phyloP scores from a whole-genome alignment of 1,139 yeast genomes.

The Pichia kudriavzevii region DNA sequence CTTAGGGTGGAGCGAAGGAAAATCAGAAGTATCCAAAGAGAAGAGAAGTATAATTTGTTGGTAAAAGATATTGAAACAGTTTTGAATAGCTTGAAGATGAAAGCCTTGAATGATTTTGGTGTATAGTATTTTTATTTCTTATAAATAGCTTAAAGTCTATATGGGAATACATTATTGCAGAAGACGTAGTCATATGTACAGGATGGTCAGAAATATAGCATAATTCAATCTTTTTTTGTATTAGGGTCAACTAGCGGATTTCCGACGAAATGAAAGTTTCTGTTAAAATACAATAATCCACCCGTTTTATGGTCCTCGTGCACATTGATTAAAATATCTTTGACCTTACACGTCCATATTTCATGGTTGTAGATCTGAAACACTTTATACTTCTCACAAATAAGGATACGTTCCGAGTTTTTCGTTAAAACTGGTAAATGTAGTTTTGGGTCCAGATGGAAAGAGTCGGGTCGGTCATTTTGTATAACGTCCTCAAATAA shows the following conservation, averaged over 20 bases:
- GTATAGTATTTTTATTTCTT: background rate
- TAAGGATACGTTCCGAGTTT: constrained; percentile 53
- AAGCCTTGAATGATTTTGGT: constrained; percentile 5
- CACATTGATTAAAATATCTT: constrained; percentile 37
- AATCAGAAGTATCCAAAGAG: constrained; percentile 22
- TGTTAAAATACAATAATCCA: constrained; percentile 58
- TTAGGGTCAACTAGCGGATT: constrained; percentile 17
- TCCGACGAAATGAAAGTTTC: constrained; percentile 56
- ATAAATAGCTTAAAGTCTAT: background rate
- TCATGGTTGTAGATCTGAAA: constrained; percentile 72
- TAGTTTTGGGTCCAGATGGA: constrained; percentile 15
- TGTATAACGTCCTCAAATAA: constrained; percentile 15
- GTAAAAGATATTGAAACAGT: constrained; percentile 19
- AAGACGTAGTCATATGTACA: too few species aligned
- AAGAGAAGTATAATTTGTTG: constrained; percentile 20
- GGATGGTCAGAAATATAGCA: too few species aligned
- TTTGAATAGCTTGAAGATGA: constrained; percentile 19
- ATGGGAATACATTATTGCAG: too few species aligned
- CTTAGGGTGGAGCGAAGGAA: constrained; percentile 28
- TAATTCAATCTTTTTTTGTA: too few species aligned
- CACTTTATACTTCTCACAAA: constrained; percentile 51
- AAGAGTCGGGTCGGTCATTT: constrained; percentile 10
- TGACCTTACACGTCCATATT: constrained; percentile 72
- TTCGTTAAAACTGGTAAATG: constrained; percentile 49
- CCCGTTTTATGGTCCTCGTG: constrained; percentile 35